Evolutionary conservation across 2,329 filamentous ascomycete species (phyloP), one percentile per base, ranked within the genome.

Genomic region (Leptodontidium sp.): DNA sequence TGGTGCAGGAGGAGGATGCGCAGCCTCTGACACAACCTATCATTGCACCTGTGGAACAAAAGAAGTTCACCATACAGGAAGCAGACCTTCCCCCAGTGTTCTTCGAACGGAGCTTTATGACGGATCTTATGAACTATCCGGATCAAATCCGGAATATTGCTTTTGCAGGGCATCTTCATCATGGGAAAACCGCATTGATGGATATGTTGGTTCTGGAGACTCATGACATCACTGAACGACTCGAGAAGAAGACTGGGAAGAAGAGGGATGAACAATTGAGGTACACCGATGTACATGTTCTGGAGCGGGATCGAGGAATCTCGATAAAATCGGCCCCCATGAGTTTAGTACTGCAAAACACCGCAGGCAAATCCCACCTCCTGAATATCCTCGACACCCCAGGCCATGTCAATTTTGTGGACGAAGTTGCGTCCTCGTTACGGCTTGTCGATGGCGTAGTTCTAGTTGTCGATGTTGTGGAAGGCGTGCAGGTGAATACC

Each of bases 401-500:
- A 0, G 96, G 96, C 7, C 96, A 99, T 79, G 96, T 98, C 78
- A 98, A 99, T 80, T 99, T 99, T 79, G 95, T 97, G 52, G 96
- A 99, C 78, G 96, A 99, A 80, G 93, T 99, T 47, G 96, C 96
- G 9, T 90, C 94, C 4, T 91, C 94, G 0, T 84, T 97, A 75
- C 89, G 96, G 52, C 82, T 99, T 63, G 94, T 92, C 4, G 96
- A 99, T 78, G 96, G 96, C 69, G 90, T 98, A 29, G 95, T 97
- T 64, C 83, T 99, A 61, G 91, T 99, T 15, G 94, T 99, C 17
- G 96, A 99, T 79, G 93, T 98, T 26, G 93, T 99, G 1, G 96
- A 99, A 80, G 96, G 96, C n/a, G 94, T 99, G n/a, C 96, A 98
- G 82, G 88, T 96, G 76, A 97, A 97, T 80, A 97, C 96, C 0